Conservation (phyloP, 371 early-diverging fungal species). For the Mortierella sp. region DNA sequence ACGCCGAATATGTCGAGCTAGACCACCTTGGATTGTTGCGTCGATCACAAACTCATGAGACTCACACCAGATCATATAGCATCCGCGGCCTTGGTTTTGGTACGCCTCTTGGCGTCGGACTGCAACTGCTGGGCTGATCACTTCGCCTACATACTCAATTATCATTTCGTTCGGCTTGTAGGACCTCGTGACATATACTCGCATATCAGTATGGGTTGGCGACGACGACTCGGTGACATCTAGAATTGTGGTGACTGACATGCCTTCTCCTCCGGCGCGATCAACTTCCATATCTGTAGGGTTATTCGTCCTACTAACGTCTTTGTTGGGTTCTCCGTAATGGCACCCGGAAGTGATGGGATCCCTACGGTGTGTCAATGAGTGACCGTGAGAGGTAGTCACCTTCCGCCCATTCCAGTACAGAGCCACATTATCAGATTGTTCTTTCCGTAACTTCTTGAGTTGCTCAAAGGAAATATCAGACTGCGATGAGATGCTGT, state of each 20-base stretch:
- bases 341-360: background rate
- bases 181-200: conserved; percentile 7
- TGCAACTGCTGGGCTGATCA: conserved; percentile 17
- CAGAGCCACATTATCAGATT: conserved; percentile 8
- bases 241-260: background rate
- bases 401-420: conserved; percentile 27
- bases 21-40: conserved; percentile 21
- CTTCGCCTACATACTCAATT: conserved; percentile 27
- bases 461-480: background rate
- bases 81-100: conserved; percentile 21
- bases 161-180: conserved; percentile 18
- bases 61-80: conserved; percentile 32
- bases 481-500: background rate
- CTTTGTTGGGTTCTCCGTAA: background rate
- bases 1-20: conserved; percentile 18
- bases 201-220: conserved; percentile 12
- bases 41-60: conserved; percentile 23
- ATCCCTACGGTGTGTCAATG: background rate
- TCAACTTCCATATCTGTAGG: conserved; percentile 4
- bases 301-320: background rate
- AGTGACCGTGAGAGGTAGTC: background rate
- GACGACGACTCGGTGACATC: background rate
- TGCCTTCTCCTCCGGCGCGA: background rate
- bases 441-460: conserved; percentile 5
- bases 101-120: conserved; percentile 18